Evolutionary conservation across 179 eudicot genomes (phyloP).

Genomic region (Gypsophila paniculata): DNA sequence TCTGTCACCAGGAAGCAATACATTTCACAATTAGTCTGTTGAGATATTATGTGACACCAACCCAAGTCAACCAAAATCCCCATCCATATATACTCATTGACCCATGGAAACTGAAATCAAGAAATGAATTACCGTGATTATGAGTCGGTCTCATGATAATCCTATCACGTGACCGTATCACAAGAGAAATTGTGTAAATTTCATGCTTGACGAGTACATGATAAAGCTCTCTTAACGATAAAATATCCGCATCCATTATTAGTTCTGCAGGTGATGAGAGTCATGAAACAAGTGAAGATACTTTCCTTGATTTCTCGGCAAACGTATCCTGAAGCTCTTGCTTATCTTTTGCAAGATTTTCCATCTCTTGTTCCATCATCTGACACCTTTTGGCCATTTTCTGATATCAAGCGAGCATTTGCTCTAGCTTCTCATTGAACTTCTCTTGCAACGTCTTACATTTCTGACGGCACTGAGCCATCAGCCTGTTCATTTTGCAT

Average conservation of each 20-base stretch:
- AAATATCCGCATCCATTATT: too few species aligned
- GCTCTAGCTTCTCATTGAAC: constrained; percentile 80
- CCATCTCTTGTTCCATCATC: constrained; percentile 87
- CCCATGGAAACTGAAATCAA: too few species aligned
- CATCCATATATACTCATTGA: too few species aligned
- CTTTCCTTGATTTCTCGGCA: constrained; percentile 83
- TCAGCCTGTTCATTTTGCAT: constrained; percentile 81
- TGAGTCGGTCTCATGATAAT: too few species aligned
- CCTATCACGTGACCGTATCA: too few species aligned
- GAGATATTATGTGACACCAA: too few species aligned
- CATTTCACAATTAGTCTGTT: too few species aligned
- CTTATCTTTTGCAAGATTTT: constrained; percentile 77
- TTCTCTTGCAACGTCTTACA: constrained; percentile 83
- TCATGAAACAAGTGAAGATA: constrained; percentile 1
- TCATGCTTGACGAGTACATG: constrained; percentile 12
- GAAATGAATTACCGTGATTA: too few species aligned
- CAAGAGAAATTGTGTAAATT: too few species aligned
- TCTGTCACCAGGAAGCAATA: constrained; percentile 43
- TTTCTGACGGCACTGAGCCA: constrained; percentile 76
- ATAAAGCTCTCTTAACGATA: background rate
- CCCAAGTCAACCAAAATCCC: too few species aligned
- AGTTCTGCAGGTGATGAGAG: background rate
- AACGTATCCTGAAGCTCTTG: constrained; percentile 90
- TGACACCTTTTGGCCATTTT: constrained; percentile 91
- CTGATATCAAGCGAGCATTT: constrained; percentile 78